A percentile compares a stretch with the other conserved stretches of the same genome.
These are phyloP conservation scores for Coemansia sp. DNA, from an alignment of 192 early-diverging fungal genomes.

Conservation along the genomic window DNA sequence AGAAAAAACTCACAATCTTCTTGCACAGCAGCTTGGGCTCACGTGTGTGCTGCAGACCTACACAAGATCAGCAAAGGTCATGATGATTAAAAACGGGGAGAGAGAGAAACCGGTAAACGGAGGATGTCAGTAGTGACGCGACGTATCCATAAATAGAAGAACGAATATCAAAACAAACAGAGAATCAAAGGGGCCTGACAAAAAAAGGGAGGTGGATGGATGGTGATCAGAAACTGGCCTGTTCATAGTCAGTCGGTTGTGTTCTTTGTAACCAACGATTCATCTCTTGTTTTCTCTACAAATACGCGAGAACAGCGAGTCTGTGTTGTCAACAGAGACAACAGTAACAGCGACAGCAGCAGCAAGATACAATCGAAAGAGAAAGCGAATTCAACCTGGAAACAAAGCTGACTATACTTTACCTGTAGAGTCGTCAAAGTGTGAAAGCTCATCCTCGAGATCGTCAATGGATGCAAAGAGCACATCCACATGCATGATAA, in stretches of 20 bases:
- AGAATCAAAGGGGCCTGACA: background rate
- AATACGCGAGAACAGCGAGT: no score
- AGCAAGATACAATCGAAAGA: no score
- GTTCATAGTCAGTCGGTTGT: background rate
- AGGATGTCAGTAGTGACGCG: background rate
- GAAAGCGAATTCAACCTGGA: background rate
- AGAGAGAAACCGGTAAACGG: no score
- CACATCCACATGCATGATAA: constrained; percentile 91
- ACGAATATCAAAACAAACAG: background rate
- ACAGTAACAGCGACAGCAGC: background rate
- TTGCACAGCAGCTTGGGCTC: constrained; percentile 97
- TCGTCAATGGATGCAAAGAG: constrained; percentile 88
- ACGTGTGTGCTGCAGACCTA: constrained; percentile 69
- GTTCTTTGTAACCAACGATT: constrained; percentile 1
- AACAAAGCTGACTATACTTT: constrained; percentile 14
- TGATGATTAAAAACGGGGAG: background rate
- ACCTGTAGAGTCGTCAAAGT: constrained; percentile 64
- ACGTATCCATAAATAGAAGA: constrained; percentile 2
- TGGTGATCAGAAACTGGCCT: background rate
- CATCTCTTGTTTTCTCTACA: no score
- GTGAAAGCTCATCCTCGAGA: constrained; percentile 71
- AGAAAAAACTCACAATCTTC: constrained; percentile 93
- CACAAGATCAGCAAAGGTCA: background rate
- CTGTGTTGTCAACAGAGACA: background rate
- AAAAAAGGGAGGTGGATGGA: background rate